Base-by-base conservation (phyloP, 306 rosid species). In the Cicer judaicum region DNA sequence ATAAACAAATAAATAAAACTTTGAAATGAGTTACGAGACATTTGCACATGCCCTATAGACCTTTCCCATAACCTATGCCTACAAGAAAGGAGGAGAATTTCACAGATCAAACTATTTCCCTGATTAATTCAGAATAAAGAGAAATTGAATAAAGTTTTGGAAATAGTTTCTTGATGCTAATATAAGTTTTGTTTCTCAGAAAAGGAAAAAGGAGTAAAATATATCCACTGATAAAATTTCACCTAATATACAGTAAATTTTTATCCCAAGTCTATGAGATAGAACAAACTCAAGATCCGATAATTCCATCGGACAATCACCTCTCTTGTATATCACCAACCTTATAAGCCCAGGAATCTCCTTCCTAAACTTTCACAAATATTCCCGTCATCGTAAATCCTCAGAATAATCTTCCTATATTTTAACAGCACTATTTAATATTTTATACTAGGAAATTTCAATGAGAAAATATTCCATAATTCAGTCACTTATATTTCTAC, bases 1-100 rank as follows among this genome's bases (percentile, higher is more conserved):
- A 19, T 55, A 14, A 8, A 11, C 61, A 60, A 6, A 44, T 10
- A 8, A 14, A 54, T 54, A 48, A 48, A 48, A 8, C 24, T n/a
- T 29, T 29, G 7, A 16, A 60, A 59, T n/a, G n/a, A 63, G 42
- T 60, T 73, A 62, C 47, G 10, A 47, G 7, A 62, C 64, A 48
- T 18, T 41, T 38, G 4, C 53, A n/a, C 61, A 21, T 29, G 21
- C 42, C 66, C 29, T 11, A 16, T 41, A 13, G 55, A 24, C 29
- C 29, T 24, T 24, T 24, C 29, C 29, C 29, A 24, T 24, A 24
- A 24, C 3, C 29, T 21, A 24, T 24, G 29, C 8, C 43, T 41
- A 41, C 43, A 72, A 56, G 60, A 21, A 21, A 12, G 43, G 66
- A 42, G 54, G 76, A 56, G 7, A 6, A 24, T 73, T 72, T 59